Base-by-base conservation (phyloP, 1,139 yeast genomes). In the Yamadazyma aaseri region DNA sequence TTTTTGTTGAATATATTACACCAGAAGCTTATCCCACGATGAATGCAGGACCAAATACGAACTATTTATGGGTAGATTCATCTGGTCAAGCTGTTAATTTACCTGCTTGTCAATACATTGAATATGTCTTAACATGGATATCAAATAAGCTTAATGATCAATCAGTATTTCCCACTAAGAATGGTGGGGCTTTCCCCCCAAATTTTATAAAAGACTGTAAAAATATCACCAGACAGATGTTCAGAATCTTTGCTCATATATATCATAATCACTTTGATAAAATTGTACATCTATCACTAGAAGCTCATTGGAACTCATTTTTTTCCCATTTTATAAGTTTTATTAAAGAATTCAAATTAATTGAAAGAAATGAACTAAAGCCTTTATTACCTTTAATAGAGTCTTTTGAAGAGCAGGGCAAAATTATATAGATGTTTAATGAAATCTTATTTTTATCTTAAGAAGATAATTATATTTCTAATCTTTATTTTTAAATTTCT, bases 251-350 rank as follows among this genome's bases (percentile, higher is more conserved):
- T 65, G 98, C 98, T 8, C 96, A 90, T 56, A 81, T 92, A 23
- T 92, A 90, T 57, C 86, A 87, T 60, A 87, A 89, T 55, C 98
- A 92, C 58, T 92, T 89, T 59, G 98, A 92, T 47, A 86, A 83
- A 53, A 76, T 92, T 26, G 80, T 92, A 18, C 97, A 92, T 58
- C 65, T 94, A 42, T 82, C 95, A 3, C 60, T 92, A 41, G 98
- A 92, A 57, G 97, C 98, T 2, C 98, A 94, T 57, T 92, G 96
- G 96, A 92, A 94, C 60, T 89, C 97, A 4, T 87, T 90, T 52
- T 94, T 92, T 60, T 94, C 96, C n/a, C 98, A 94, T 58, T 92
- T 85, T 54, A 74, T 90, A 33, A 83, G 95, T 37, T 86, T 92
- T 52, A 79, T 84, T 12, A 83, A 84, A 50, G 96, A 89, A 47